Evolutionary conservation across 345 rosid genomes (phyloP).

Genomic region (Microcos paniculata): DNA sequence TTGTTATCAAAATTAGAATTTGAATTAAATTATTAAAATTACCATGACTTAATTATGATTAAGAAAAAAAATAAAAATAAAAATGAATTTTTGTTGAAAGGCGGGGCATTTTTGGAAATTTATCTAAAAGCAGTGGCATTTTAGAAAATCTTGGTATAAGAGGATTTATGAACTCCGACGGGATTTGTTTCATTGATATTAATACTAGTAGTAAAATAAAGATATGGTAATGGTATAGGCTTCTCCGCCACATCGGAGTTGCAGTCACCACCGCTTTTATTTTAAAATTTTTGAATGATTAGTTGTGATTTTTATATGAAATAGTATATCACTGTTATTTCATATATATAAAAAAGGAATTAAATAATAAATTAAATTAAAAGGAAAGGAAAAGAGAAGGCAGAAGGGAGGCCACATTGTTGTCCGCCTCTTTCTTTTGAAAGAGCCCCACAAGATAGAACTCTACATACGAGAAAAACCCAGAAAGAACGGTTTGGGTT

Average conservation of each 20-base stretch:
- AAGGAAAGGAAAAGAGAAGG: neutral
- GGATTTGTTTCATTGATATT: neutral
- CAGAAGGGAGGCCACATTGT: neutral
- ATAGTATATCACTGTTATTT: neutral
- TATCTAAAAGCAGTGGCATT: neutral
- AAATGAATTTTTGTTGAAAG: too few relatives aligned
- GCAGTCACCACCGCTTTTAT: slow-evolving; percentile 17
- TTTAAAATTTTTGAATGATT: neutral
- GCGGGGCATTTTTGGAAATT: neutral
- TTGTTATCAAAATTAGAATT: too few relatives aligned
- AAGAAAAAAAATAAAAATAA: too few relatives aligned
- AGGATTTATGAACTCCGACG: neutral
- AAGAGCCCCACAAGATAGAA: neutral
- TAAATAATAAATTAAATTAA: neutral
- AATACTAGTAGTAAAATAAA: neutral
- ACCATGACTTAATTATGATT: too few relatives aligned
- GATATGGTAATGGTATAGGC: too few relatives aligned
- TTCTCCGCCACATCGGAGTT: slow-evolving; percentile 33
- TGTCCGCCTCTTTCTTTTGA: neutral
- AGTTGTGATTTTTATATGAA: neutral
- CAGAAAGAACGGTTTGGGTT: slow-evolving; percentile 9
- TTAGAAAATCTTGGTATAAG: neutral
- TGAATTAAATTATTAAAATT: too few relatives aligned
- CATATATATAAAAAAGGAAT: too few relatives aligned
- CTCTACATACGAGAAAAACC: neutral